These are phyloP conservation scores for Scutellaria minor DNA, from an alignment of 257 asterid genomes.

Conservation along the genomic window DNA sequence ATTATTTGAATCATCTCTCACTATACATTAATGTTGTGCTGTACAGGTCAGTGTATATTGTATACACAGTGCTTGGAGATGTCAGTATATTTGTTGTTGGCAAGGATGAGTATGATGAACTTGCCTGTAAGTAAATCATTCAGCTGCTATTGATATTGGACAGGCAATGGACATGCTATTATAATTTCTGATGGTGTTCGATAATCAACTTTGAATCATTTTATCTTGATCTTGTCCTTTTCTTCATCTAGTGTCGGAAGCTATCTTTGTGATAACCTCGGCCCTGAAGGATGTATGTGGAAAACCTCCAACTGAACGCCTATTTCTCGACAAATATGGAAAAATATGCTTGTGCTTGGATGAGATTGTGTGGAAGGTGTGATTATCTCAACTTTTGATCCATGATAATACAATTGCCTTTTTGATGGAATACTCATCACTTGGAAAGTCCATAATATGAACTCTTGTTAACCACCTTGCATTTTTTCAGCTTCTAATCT, in stretches of 20 bases:
- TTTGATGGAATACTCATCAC: not conserved
- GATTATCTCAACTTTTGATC: conserved; percentile 7
- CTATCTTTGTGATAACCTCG: conserved; percentile 82
- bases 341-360: conserved; percentile 94
- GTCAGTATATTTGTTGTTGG: conserved; percentile 89
- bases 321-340: conserved; percentile 94
- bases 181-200: not conserved
- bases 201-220: not conserved
- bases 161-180: not conserved
- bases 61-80: conserved; percentile 92
- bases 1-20: not conserved
- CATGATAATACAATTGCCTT: not conserved
- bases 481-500: not conserved
- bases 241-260: conserved; percentile 72
- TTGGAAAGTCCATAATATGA: not conserved
- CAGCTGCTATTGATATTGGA: not conserved
- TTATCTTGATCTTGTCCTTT: conserved; percentile 7
- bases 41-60: conserved; percentile 85
- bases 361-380: conserved; percentile 97
- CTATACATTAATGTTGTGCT: conserved; percentile 19
- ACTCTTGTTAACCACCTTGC: not conserved
- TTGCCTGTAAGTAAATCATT: conserved; percentile 68
- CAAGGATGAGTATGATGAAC: conserved; percentile 97
- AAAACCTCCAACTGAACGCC: conserved; percentile 87
- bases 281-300: conserved; percentile 96